These are phyloP conservation scores for Fusarium hainanense DNA, from an alignment of 2,329 filamentous ascomycete species.

Conservation along the genomic window DNA sequence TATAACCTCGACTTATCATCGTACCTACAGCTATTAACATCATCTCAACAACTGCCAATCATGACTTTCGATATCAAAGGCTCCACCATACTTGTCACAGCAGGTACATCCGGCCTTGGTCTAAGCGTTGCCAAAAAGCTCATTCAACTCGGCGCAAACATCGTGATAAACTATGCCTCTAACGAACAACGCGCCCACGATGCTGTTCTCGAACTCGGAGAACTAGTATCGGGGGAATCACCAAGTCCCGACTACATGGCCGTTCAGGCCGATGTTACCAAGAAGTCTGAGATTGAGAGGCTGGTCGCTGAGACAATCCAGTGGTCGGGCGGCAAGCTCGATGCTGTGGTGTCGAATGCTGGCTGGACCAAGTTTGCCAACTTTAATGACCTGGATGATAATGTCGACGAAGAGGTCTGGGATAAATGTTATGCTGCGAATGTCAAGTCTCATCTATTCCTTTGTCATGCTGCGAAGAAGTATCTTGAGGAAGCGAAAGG, in stretches of 20 bases:
- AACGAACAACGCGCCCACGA: not conserved
- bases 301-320: not conserved
- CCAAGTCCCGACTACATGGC: fast-evolving
- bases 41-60: not conserved
- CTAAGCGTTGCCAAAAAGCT: not conserved
- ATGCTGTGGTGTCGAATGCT: conserved; percentile 13
- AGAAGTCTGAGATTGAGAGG: not conserved
- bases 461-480: not conserved
- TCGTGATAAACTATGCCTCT: conserved; percentile 7
- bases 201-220: too few species aligned
- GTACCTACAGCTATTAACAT: not conserved
- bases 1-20: not conserved
- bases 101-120: conserved; percentile 9
- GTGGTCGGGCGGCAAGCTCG: not conserved
- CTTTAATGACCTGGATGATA: conserved; percentile 4
- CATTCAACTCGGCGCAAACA: not conserved
- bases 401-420: conserved; percentile 19
- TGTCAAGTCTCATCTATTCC: conserved; percentile 17
- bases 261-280: not conserved
- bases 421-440: conserved; percentile 15
- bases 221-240: too few species aligned
- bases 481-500: not conserved
- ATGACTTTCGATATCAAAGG: not conserved
- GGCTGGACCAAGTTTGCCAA: conserved; percentile 18
- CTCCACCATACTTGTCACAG: not conserved